Base-by-base conservation (phyloP, 768 basidiomycete species). In the Daedaleopsis nitida region DNA sequence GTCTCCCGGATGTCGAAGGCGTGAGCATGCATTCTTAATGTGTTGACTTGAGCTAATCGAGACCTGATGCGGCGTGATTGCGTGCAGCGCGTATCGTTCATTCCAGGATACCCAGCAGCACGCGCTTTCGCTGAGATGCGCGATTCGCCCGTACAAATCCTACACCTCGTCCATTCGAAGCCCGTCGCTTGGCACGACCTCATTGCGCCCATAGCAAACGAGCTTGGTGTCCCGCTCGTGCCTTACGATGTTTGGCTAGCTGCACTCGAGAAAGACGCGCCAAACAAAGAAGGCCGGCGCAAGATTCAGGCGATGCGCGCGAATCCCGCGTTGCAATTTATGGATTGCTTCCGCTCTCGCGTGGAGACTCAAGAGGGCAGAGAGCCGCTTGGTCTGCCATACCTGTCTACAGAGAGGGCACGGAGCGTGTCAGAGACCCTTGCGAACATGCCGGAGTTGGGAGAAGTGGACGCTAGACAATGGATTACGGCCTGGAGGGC, bases 1-100 rank as follows among this genome's bases (percentile, higher is more conserved):
- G 70, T 53, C 68, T 81, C 9, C 80, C 80, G 0, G 60, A 68
- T 11, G 65, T 62, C 1, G 35, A 70, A 10, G 69, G 67, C 19
- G 77, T 77, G 55, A 63, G 74, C 70, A 13, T 8, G 11, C 13
- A 14, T 19, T n/a, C 23, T 51, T 9, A 23, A 39, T 27, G 19
- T 7, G 27, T 7, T 32, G 27, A 7, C 13, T 24, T 11, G 10
- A 12, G 10, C 9, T 49, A 9, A 11, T 23, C 1, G 19, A 23
- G 47, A 27, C 19, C 23, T 47, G 9, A 24, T 24, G 21, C 14
- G 23, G 7, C 23, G 23, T 49, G 39, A 11, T 42, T 17, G 5
- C 11, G 13, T 16, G 8, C 47, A 55, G 45, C n/a, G 27, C 14
- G 35, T 55, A 16, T 62, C 55, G 12, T 62, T 42, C 49, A 57